Conservation (phyloP, 108 stramenopile genomes). For the Pseudonitzschia delicatissima region DNA sequence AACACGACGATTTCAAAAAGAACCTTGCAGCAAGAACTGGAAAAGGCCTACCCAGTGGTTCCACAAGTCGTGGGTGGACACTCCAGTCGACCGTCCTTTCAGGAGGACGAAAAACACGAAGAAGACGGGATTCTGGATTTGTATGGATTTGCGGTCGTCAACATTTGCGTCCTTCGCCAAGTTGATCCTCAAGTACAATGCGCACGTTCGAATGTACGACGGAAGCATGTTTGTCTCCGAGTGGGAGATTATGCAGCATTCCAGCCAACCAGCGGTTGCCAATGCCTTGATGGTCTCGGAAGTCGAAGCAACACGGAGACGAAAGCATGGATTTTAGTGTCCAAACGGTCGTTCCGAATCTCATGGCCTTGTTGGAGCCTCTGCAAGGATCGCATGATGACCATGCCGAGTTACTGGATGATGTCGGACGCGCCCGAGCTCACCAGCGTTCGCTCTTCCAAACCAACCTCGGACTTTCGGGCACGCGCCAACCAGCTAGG, state of each 20-base stretch:
- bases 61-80: background rate
- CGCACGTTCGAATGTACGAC: slow-evolving; percentile 4
- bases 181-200: slow-evolving; percentile 1
- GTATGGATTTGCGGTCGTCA: slow-evolving; percentile 7
- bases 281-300: background rate
- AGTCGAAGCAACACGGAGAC: background rate
- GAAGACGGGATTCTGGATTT: background rate
- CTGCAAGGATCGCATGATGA: slow-evolving; percentile 17
- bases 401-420: slow-evolving; percentile 2
- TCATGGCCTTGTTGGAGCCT: slow-evolving; percentile 5
- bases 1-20: slow-evolving; percentile 11
- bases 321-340: background rate
- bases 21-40: background rate
- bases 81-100: background rate
- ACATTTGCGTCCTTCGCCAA: slow-evolving; percentile 9
- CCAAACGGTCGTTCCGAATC: background rate
- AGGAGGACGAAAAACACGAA: background rate
- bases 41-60: slow-evolving; percentile 3
- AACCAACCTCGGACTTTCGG: background rate
- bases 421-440: background rate
- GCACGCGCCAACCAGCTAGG: background rate
- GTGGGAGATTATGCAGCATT: background rate
- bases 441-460: background rate
- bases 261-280: background rate
- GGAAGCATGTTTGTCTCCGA: slow-evolving; percentile 1